These are phyloP conservation scores for Telfairia occidentalis DNA, from an alignment of 331 rosid species.

Conservation along the genomic window DNA sequence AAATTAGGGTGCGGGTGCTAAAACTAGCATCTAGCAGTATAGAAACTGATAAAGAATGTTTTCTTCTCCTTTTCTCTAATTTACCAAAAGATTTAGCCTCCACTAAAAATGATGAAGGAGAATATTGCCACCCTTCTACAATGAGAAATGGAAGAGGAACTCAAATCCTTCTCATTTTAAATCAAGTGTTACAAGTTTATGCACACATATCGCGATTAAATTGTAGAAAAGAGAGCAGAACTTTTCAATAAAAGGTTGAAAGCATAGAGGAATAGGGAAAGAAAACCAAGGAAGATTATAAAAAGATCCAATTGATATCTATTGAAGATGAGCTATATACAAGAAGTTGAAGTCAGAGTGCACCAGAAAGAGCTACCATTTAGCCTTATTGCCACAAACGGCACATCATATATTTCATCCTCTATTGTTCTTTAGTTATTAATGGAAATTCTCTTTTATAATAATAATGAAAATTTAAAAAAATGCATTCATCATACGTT, in stretches of 20 bases:
- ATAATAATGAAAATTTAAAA: background rate
- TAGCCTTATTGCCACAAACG: background rate
- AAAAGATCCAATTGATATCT: background rate
- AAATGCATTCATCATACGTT: background rate
- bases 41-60: background rate
- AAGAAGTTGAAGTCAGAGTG: background rate
- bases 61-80: background rate
- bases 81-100: background rate
- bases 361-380: background rate
- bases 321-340: background rate
- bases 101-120: background rate
- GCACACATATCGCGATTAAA: background rate
- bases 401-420: background rate
- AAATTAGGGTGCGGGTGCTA: background rate
- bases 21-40: background rate
- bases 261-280: background rate
- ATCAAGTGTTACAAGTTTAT: background rate
- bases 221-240: background rate
- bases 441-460: background rate
- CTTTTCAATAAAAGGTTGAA: background rate
- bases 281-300: background rate
- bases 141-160: background rate
- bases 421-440: background rate
- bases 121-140: background rate
- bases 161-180: background rate